These are phyloP conservation scores for Grammothele lineata DNA, from an alignment of 768 basidiomycete species.

Conservation along the genomic window DNA sequence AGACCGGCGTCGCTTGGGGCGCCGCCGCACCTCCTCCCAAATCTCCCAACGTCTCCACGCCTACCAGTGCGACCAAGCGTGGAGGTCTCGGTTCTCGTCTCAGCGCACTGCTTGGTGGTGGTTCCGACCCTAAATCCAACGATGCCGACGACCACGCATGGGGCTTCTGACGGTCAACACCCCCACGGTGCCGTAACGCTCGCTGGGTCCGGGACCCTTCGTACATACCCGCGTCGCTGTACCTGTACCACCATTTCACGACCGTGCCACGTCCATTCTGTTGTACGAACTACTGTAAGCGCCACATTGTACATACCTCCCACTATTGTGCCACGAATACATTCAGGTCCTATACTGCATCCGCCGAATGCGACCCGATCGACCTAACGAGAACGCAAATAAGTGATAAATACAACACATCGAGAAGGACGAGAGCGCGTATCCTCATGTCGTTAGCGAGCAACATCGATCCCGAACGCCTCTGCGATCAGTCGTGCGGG, in stretches of 20 bases:
- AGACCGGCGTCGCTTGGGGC: no score
- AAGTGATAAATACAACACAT: background rate
- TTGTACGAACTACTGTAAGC: slow-evolving; percentile 3
- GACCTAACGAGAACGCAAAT: background rate
- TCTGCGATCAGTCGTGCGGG: slow-evolving; percentile 11
- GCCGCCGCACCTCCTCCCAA: background rate
- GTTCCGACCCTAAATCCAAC: no score
- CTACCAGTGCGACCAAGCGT: background rate
- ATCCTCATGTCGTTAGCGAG: no score
- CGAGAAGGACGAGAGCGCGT: background rate
- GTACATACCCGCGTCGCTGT: no score
- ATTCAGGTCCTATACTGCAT: background rate
- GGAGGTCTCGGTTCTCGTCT: no score
- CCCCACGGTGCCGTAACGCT: no score
- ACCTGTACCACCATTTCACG: background rate
- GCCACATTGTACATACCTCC: slow-evolving; percentile 3
- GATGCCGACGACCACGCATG: no score
- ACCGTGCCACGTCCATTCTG: background rate
- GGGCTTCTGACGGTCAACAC: no score
- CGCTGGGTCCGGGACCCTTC: no score
- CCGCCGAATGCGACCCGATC: background rate
- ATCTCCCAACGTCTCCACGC: background rate
- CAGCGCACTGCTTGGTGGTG: no score
- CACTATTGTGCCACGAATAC: background rate
- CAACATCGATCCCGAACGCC: slow-evolving; percentile 9